A percentile compares a stretch with the other conserved stretches of the same genome.
These are phyloP conservation scores for Pyrus betulifolia DNA, from an alignment of 306 rosid species.

Conservation along the genomic window DNA sequence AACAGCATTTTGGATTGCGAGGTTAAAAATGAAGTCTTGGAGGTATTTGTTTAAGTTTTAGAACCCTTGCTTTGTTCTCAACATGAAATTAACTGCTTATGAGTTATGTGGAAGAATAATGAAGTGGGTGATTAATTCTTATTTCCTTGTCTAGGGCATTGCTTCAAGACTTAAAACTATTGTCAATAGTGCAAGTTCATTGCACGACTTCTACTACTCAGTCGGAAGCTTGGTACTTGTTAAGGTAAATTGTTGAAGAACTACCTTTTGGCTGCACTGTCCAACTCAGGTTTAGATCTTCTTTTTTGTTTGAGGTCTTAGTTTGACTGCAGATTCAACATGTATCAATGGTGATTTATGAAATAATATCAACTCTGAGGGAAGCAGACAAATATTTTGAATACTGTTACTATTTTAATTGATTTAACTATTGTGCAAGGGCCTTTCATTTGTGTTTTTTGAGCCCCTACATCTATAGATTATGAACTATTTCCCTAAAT, in stretches of 20 bases:
- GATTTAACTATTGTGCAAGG: not conserved
- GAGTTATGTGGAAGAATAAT: not conserved
- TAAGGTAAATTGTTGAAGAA: constrained; percentile 42
- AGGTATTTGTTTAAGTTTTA: constrained; percentile 41
- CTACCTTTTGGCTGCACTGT: not conserved
- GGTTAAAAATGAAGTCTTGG: constrained; percentile 35
- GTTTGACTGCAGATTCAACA: not conserved
- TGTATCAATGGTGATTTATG: not conserved
- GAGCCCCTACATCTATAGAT: not conserved
- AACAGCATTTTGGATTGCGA: constrained; percentile 58
- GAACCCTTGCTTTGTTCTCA: constrained; percentile 2
- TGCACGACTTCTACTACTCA: constrained; percentile 73
- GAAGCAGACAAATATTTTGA: not conserved
- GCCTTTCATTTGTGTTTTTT: not conserved
- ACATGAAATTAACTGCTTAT: constrained; percentile 12
- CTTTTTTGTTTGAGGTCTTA: not conserved
- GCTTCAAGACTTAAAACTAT: constrained; percentile 49
- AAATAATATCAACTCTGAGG: not conserved
- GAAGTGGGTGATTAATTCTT: constrained; percentile 15
- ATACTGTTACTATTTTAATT: not conserved
- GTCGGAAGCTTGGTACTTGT: constrained; percentile 67
- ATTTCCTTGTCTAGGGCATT: constrained; percentile 43
- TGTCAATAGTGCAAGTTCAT: constrained; percentile 51
- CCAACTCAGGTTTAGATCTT: not conserved
- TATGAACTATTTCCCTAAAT: not conserved